A percentile compares a stretch with the other conserved stretches of the same genome.
Conservation (phyloP, 106 monocot species). For the Vanilla planifolia region DNA sequence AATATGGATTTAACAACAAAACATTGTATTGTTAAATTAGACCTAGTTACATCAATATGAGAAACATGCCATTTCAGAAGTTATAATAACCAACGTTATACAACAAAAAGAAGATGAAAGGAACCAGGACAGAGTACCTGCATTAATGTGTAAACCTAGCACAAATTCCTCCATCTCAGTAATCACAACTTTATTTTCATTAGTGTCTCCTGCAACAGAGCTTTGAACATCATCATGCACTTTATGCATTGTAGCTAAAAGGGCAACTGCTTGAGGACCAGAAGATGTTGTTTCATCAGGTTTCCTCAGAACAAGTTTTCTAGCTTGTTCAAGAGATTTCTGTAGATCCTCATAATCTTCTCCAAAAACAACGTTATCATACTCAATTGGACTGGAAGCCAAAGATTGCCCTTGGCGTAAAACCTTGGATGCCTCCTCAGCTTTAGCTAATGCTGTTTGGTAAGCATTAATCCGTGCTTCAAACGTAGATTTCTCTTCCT, state of each 20-base stretch:
- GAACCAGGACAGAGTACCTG: constrained; percentile 42
- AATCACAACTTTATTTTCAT: constrained; percentile 78
- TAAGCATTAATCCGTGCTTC: constrained; percentile 67
- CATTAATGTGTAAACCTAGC: constrained; percentile 79
- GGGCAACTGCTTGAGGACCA: constrained; percentile 56
- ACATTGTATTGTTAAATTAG: background rate
- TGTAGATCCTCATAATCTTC: constrained; percentile 97
- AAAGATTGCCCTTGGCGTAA: constrained; percentile 42
- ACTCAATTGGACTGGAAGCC: constrained; percentile 24
- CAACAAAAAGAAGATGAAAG: constrained; percentile 3
- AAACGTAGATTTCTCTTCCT: constrained; percentile 53
- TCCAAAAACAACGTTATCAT: constrained; percentile 71
- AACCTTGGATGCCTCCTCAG: constrained; percentile 75
- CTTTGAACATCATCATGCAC: constrained; percentile 26
- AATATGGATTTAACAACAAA: background rate
- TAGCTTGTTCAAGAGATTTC: constrained; percentile 80
- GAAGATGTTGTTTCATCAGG: constrained; percentile 44
- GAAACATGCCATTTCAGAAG: background rate
- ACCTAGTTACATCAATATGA: background rate
- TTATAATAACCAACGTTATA: background rate
- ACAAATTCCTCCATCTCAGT: constrained; percentile 99
- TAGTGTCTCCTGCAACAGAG: constrained; percentile 20
- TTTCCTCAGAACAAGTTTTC: constrained; percentile 63
- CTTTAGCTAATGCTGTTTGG: constrained; percentile 74
- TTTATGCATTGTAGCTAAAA: constrained; percentile 38